Evolutionary conservation across 192 early-diverging fungal species (phyloP), one percentile per base, ranked within the genome.

Genomic region (Coemansia sp.): DNA sequence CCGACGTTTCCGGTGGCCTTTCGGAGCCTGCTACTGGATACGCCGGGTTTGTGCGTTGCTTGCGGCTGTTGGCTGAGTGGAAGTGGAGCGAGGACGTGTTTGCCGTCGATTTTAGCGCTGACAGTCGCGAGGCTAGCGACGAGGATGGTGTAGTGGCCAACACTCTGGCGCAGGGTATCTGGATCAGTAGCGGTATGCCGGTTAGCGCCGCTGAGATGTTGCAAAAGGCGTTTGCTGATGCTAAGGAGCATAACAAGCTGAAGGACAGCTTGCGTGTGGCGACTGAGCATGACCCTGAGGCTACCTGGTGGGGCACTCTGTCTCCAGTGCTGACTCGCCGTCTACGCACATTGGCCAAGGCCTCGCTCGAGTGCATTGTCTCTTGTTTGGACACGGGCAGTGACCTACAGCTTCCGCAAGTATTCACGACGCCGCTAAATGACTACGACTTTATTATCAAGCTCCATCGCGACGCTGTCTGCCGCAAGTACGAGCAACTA

Each of bases 371-470:
- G 39, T 76, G 85, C 20, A 62, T 95, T 8, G 86, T 86, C 22
- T 40, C 27, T 5, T 76, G 69, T 31, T 29, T 80, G 41, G 38
- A 12, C 29, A 8, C 60, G 2, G 72, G 33, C 73, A 69, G 49
- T 62, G 77, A 74, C 55, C 68, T 66, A 12, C 65, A 60, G 39
- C 65, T 81, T 65, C 60, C 69, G 53, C 62, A 85, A 89, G 86
- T 95, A 16, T 98, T 97, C 83, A 81, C 93, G 7, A 89, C 93
- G 8, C 92, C 94, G n/a, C 81, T 93, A 16, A 64, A 73, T 33
- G 92, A 93, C 60, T 98, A 95, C 70, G 88, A 91, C 76, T 83
- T 88, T 31, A 61, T 98, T 16, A 85, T 98, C 63, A 84, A 88
- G 58, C 81, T 98, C 7, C 71, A 73, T 43, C 77, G 85, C 46